These are phyloP conservation scores for Nematodospora valgi DNA, from an alignment of 805 yeast species.

Conservation along the genomic window DNA sequence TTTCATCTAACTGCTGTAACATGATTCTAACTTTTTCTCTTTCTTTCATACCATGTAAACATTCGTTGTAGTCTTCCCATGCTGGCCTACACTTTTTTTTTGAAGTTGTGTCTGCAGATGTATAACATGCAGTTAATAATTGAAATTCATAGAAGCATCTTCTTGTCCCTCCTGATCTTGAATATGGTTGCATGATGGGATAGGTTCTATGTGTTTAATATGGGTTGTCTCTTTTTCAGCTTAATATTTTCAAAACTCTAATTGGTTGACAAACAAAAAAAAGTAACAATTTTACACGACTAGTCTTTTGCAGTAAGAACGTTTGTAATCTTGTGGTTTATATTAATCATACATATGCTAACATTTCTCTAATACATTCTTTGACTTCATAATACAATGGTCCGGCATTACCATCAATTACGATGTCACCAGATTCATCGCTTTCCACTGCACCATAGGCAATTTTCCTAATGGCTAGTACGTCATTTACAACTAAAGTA, in stretches of 20 bases:
- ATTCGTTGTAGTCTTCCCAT: constrained; percentile 45
- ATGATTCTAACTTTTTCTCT: constrained; percentile 43
- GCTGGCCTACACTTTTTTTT: constrained; percentile 42
- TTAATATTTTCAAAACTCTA: constrained; percentile 5
- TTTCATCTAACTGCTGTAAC: constrained; percentile 45
- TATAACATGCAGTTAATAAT: constrained; percentile 41
- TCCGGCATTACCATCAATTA: constrained; percentile 79
- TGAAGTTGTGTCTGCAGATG: constrained; percentile 41
- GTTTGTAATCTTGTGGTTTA: neutral
- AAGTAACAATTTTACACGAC: constrained; percentile 3
- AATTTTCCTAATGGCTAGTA: constrained; percentile 70
- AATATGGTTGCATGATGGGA: constrained; percentile 42
- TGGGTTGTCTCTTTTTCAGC: neutral
- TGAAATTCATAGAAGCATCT: constrained; percentile 47
- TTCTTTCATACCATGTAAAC: constrained; percentile 46
- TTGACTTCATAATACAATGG: constrained; percentile 76
- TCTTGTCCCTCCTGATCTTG: constrained; percentile 47
- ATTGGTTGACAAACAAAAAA: constrained; percentile 8
- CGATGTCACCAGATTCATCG: constrained; percentile 72
- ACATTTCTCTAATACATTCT: constrained; percentile 64
- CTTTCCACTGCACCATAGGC: constrained; percentile 32
- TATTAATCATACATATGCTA: constrained; percentile 58
- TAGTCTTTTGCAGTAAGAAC: neutral
- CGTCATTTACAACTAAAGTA: constrained; percentile 77
- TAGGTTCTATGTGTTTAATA: neutral